Evolutionary conservation across 1,139 yeast species (phyloP).

Genomic region (Saccharomyces hybrid): DNA sequence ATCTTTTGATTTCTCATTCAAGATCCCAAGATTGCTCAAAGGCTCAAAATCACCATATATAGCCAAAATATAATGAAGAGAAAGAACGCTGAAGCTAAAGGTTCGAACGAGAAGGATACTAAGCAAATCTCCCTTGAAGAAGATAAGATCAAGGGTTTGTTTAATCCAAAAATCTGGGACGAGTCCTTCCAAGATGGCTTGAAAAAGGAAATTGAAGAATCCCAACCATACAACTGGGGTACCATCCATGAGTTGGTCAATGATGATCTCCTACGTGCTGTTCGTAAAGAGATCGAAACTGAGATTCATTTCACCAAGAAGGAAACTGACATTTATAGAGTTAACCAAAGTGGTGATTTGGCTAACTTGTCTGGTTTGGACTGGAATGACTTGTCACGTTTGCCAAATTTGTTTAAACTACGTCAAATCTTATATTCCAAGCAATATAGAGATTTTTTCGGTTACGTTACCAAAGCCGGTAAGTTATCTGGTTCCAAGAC

Average conservation of each 20-base stretch:
- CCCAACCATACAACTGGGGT: slow-evolving; percentile 88
- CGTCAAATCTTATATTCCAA: slow-evolving; percentile 84
- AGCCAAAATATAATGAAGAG: slow-evolving; percentile 13
- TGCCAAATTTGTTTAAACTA: slow-evolving; percentile 67
- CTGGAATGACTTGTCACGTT: slow-evolving; percentile 61
- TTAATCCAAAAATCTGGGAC: slow-evolving; percentile 51
- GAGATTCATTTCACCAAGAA: slow-evolving; percentile 87
- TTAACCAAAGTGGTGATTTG: slow-evolving; percentile 89
- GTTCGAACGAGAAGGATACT: neutral
- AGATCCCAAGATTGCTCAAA: neutral
- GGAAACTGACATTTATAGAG: slow-evolving; percentile 95
- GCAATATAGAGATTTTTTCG: slow-evolving; percentile 73
- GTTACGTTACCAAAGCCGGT: slow-evolving; percentile 82
- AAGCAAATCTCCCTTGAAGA: slow-evolving; percentile 26
- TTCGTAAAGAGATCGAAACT: slow-evolving; percentile 72
- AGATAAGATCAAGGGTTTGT: slow-evolving; percentile 40
- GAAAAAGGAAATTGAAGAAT: slow-evolving; percentile 38
- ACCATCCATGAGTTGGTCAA: slow-evolving; percentile 65
- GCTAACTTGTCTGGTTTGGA: slow-evolving; percentile 86
- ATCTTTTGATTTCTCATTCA: neutral
- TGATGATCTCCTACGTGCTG: slow-evolving; percentile 67
- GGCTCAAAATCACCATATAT: neutral
- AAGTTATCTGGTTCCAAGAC: slow-evolving; percentile 82
- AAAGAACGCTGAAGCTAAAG: slow-evolving; percentile 7
- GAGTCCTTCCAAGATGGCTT: slow-evolving; percentile 38